These are phyloP conservation scores for Rhizopogon rudus DNA, from an alignment of 768 basidiomycete genomes.

Conservation along the genomic window DNA sequence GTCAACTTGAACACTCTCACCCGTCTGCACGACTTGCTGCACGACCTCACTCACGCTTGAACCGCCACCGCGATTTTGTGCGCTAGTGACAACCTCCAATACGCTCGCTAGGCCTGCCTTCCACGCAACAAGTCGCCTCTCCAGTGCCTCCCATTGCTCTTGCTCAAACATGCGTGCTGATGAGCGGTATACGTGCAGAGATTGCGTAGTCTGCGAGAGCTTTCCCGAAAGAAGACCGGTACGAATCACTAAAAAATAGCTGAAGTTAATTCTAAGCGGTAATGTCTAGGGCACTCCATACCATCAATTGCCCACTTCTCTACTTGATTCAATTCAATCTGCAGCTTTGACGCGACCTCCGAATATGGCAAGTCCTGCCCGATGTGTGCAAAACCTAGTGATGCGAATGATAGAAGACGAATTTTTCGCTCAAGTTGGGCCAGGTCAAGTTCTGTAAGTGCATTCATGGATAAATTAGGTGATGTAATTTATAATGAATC, in stretches of 20 bases:
- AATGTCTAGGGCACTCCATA: conserved; percentile 24
- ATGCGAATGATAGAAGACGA: conserved; percentile 68
- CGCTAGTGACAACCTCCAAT: conserved; percentile 61
- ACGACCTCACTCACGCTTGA: conserved; percentile 14
- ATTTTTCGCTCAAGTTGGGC: conserved; percentile 72
- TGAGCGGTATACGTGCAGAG: conserved; percentile 67
- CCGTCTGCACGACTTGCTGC: conserved; percentile 10
- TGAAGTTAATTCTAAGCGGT: neutral
- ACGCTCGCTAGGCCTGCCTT: conserved; percentile 66
- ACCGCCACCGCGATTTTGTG: conserved; percentile 35
- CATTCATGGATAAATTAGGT: neutral
- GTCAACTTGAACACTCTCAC: neutral
- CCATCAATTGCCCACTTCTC: conserved; percentile 89
- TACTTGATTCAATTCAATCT: conserved; percentile 61
- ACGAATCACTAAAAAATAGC: conserved; percentile 58
- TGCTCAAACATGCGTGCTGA: conserved; percentile 72
- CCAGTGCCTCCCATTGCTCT: conserved; percentile 76
- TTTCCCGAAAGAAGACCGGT: conserved; percentile 75
- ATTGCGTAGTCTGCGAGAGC: conserved; percentile 75
- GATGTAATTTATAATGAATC: neutral
- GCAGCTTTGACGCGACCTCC: conserved; percentile 60
- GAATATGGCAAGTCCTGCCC: conserved; percentile 71
- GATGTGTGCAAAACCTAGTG: conserved; percentile 72
- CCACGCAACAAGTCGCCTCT: conserved; percentile 73
- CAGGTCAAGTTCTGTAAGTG: conserved; percentile 45